Base-by-base conservation (phyloP, 78 protist genomes). In the Thecamonas trahens region DNA sequence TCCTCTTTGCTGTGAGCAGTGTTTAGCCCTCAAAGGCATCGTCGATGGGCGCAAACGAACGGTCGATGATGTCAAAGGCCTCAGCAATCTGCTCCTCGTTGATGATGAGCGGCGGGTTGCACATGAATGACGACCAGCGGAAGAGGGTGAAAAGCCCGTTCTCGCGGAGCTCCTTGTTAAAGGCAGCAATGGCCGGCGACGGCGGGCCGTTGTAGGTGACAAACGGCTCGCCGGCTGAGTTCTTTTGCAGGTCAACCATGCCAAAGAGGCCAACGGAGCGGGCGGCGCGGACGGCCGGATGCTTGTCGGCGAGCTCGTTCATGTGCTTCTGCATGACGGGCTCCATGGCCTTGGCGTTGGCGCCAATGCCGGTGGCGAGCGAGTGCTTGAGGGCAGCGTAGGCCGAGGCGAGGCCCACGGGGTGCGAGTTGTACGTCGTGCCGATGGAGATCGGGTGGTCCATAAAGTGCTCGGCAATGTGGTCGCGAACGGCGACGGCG, bases 341-440 rank as follows among this genome's bases (percentile, higher is more conserved):
- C 24, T 78, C 83, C 53, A 78, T 59, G 6, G 34, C 39, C 18
- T 64, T 32, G 34, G 73, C 86, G 44, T 80, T 67, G 32, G 38
- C 86, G 26, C 61, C 35, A 3, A 80, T 72, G 55, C 61, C 49
- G 57, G 54, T 65, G 50, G 66, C 54, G 44, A 80, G 47, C 67
- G 68, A 24, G 52, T 80, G 72, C 69, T 75, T 72, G 28, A 80
- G 59, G 28, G 74, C 53, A 9, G 71, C 80, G 52, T 80, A 80
- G 22, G 86, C 86, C 14, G 75, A 75, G 7, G 86, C 86, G 26
- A 80, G 60, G 31, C 79, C 77, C 7, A 80, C 80, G 32, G 86
- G 86, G 69, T 80, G 86, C n/a, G 77, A 64, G 45, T 80, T 70
- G 44, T 80, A 80, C 17, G 86, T 80, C 18, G 81, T 50, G 14